Base-by-base conservation (phyloP, 805 yeast species). In the Kuraishia piskuri region DNA sequence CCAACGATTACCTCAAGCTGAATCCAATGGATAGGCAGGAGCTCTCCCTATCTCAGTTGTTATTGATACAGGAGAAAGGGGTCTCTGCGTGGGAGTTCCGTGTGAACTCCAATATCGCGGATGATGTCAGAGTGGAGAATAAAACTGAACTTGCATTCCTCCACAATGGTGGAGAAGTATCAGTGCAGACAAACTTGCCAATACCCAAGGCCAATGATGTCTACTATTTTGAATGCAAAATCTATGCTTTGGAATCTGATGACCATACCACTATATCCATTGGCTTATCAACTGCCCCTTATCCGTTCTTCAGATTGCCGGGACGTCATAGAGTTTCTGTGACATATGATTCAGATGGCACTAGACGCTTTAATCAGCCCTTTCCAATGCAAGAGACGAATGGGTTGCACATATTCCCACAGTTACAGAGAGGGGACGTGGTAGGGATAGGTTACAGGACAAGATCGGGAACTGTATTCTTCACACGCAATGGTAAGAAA, bases 401-500 rank as follows among this genome's bases (percentile, higher is more conserved):
- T 68, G 88, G 65, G 56, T 77, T 64, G 56, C 78, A 45, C 59
- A 60, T 84, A 61, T 76, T 82, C 54, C 92, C 96, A 0, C 59
- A 67, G 22, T 68, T 84, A 49, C 77, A 80, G 37, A 83, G 86
- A 58, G 97, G 97, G 26, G 99, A 94, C 67, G 95, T 94, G 31
- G 77, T 94, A 14, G 99, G 99, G 1, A 80, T 92, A 25, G 99
- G 99, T 0, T 87, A 89, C 63, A 77, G 92, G 55, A 82, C 88
- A 2, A 75, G 90, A 48, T 75, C 88, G 19, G 96, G 97, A 1
- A 84, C 96, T 0, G 78, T 94, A 0, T 94, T 94, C 62, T 94
- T 91, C 74, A 94, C 99, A 0, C 78, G 96, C 59, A 94, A 94
- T 62, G 99, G 99, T 25, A 90, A 90, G 65, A 90, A 89, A 63